Evolutionary conservation across 768 basidiomycete genomes (phyloP), one percentile per base, ranked within the genome.

Genomic region (Gyrodon lividus): DNA sequence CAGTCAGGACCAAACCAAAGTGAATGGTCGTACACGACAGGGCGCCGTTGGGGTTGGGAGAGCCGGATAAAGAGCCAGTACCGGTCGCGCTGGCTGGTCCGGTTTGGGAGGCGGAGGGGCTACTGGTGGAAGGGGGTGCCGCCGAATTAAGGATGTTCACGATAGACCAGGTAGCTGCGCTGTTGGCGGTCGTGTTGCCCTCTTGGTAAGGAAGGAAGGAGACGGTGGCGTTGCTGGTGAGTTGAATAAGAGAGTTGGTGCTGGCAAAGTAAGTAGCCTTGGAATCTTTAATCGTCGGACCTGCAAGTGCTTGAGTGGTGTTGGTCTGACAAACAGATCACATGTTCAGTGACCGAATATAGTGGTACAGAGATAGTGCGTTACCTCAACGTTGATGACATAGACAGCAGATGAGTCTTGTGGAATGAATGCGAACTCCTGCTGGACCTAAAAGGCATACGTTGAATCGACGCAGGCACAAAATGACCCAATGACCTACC

Each of bases 371-470:
- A 14, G 34, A 6, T 7, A 20, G 19, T 16, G 22, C 53, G 61
- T 5, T 65, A 83, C 83, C 70, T 81, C 74, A 50, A 89, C 85
- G 61, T 89, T 83, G 66, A 89, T 71, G 43, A 92, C 77, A 59
- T 87, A 91, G n/a, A 84, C 84, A 20, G 75, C 74, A 16, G 80
- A 83, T 55, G 81, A 81, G 63, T 92, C 86, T 63, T 84, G 77
- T 17, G 90, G 89, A 52, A 92, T 76, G 70, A 83, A 92, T 2
- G 85, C 87, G 62, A 92, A 85, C 65, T 87, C 82, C 51, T 83
- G 74, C 59, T 89, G 87, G 13, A 85, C 82, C 77, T 85, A 43
- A 37, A 56, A 41, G 6, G 20, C 42, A 35, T 26, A 5, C 10
- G 17, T 39, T 14, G 23, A 35, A 38, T 12, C 3, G n/a, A 23